Conservation (phyloP, 2,329 filamentous ascomycete species). For the Colletotrichum abscissum region DNA sequence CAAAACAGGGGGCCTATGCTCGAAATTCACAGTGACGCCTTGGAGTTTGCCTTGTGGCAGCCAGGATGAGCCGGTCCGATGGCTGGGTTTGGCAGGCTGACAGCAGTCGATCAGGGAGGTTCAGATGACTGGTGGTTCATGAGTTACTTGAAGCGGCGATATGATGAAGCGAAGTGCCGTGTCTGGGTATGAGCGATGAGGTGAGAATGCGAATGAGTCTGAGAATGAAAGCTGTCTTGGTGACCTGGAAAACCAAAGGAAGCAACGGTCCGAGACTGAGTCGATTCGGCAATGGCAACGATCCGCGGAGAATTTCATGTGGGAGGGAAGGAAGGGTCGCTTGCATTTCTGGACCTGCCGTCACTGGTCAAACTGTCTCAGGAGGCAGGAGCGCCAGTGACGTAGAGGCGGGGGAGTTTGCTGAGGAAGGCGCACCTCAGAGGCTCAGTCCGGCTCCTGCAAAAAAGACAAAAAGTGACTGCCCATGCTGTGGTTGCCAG, state of each 20-base stretch:
- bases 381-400: neutral
- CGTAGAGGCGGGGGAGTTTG: neutral
- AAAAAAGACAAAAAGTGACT: constrained; percentile 1
- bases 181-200: neutral
- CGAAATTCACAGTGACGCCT: neutral
- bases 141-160: neutral
- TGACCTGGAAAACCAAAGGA: neutral
- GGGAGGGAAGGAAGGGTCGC: neutral
- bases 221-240: neutral
- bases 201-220: neutral
- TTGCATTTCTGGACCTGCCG: neutral
- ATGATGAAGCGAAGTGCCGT: neutral
- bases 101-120: neutral
- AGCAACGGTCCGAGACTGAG: neutral
- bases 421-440: neutral
- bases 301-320: no score
- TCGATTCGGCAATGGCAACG: neutral
- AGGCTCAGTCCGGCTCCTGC: neutral
- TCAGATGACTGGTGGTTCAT: neutral
- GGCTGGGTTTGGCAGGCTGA: neutral
- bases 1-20: neutral
- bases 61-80: constrained; percentile 7
- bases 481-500: neutral
- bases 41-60: neutral
- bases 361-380: neutral